Base-by-base conservation (phyloP, 2,329 filamentous ascomycete species). In the Sporothrix luriei region DNA sequence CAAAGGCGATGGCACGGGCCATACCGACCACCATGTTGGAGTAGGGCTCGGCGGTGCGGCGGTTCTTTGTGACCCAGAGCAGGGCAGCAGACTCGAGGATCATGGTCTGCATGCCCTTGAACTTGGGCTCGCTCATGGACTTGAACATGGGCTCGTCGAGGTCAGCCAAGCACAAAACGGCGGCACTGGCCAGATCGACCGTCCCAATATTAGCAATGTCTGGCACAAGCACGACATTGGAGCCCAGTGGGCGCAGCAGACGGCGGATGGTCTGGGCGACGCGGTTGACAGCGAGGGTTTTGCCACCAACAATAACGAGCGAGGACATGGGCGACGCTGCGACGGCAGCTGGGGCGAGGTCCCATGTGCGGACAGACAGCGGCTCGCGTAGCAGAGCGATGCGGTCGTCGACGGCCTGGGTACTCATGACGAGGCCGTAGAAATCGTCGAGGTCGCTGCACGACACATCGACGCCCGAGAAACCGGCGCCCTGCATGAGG, bases 111-210 rank as follows among this genome's bases (percentile, higher is more conserved):
- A 76, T 66, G 19, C 68, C 69, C 1, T 72, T 49, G 29, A 76
- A 73, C 40, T 71, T 71, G 46, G 59, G 59, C 1, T 54, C 40
- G 10, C 70, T 76, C 29, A 76, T 49, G 29, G 69, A 57, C 67
- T 75, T 61, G 68, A 78, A 75, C 14, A 76, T 46, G 21, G 74
- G 73, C 29, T 69, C 62, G 66, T 77, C 77, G 10, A 78, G 73
- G 9, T 78, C 76, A 5, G 70, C 43, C n/a, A 77, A 61, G 49
- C 69, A 72, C 52, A 76, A 29, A 3, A 77, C 66, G 43, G 71
- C 66, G 43, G 70, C 59, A 33, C 59, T 40, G 14, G 71, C 21
- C 11, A 61, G 51, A 38, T 70, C 43, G 2, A 11, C 24, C 2
- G 54, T 29, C 6, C 24, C 62, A 38, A 65, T 51, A 4, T 64